Evolutionary conservation across 352 stramenopile genomes (phyloP).

Genomic region (Plasmopara muralis): DNA sequence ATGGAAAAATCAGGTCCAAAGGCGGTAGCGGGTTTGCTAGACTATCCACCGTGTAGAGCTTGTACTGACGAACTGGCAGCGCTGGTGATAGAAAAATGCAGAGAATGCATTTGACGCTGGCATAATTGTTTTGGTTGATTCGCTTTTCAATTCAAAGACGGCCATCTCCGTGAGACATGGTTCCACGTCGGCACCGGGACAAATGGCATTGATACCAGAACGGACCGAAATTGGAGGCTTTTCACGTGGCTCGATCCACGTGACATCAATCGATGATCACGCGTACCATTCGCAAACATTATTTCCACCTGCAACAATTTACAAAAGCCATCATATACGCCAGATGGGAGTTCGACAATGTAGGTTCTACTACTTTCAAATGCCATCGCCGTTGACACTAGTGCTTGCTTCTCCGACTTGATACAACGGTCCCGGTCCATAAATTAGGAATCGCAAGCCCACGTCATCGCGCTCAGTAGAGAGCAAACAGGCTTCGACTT

Average conservation of each 20-base stretch:
- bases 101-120: neutral
- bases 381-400: neutral
- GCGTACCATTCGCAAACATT: neutral
- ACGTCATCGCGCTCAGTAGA: neutral
- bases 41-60: conserved; percentile 1
- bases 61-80: neutral
- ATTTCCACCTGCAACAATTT: neutral
- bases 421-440: neutral
- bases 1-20: neutral
- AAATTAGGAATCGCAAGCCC: neutral
- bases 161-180: neutral
- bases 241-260: neutral
- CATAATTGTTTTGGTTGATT: neutral
- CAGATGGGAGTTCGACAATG: neutral
- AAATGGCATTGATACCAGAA: neutral
- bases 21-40: neutral
- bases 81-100: neutral
- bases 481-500: neutral
- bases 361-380: neutral
- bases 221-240: neutral
- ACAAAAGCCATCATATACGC: neutral
- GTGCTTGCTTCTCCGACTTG: neutral
- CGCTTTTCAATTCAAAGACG: neutral
- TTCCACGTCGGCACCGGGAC: neutral
- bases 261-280: neutral